Percentiles rank a stretch among this genome's conserved stretches.
These are phyloP conservation scores for Arabidopsis thaliana DNA, from an alignment of 345 rosid species.

Conservation along the genomic window DNA sequence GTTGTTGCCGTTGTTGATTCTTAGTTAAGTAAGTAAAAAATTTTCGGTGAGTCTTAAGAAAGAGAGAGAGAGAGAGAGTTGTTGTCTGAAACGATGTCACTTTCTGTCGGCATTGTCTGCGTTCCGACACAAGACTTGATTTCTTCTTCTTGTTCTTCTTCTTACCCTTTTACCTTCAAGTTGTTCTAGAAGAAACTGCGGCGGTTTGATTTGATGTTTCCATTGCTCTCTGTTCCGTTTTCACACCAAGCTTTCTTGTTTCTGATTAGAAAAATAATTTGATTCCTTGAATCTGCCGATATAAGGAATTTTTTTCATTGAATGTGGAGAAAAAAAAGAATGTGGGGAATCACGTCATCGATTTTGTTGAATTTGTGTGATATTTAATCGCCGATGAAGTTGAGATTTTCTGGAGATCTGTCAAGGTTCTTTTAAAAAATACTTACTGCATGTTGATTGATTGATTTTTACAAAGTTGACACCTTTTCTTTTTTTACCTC, in stretches of 20 bases:
- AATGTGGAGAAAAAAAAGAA: conserved; percentile 32
- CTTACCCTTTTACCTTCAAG: conserved; percentile 38
- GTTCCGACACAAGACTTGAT: conserved; percentile 66
- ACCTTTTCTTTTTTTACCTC: conserved; percentile 27
- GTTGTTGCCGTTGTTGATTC: conserved; percentile 32
- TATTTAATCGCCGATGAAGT: conserved; percentile 60
- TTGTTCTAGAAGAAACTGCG: conserved; percentile 57
- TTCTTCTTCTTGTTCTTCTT: conserved; percentile 23
- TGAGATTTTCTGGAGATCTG: conserved; percentile 55
- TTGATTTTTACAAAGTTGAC: conserved; percentile 37
- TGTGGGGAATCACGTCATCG: conserved; percentile 35
- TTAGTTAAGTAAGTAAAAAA: conserved; percentile 29
- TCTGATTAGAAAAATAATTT: neutral
- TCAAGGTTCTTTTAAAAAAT: conserved; percentile 22
- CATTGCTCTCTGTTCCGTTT: conserved; percentile 23
- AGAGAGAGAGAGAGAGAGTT: conserved; percentile 42
- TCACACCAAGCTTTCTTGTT: conserved; percentile 37
- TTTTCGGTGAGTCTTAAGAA: conserved; percentile 39
- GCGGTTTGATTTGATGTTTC: conserved; percentile 50
- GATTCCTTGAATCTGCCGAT: conserved; percentile 34
- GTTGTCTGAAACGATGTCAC: conserved; percentile 82
- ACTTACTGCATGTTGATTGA: conserved; percentile 42
- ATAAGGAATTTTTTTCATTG: conserved; percentile 36
- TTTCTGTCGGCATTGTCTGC: conserved; percentile 93
- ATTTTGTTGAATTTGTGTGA: conserved; percentile 33